Evolutionary conservation across 2,329 filamentous ascomycete species (phyloP), one percentile per base, ranked within the genome.

Genomic region (Drechslera avenae): DNA sequence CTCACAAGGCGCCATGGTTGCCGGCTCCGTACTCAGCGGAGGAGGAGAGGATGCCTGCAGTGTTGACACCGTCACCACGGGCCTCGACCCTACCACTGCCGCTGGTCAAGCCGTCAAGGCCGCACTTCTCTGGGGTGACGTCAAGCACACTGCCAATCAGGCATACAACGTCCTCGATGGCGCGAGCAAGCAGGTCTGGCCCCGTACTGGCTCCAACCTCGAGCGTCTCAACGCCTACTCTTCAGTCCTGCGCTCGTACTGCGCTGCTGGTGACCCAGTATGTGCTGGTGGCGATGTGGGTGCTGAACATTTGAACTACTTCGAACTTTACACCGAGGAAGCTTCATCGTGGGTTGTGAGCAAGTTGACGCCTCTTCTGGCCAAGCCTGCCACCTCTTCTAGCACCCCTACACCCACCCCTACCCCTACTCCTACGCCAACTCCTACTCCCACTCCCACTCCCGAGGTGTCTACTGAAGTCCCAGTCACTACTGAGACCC

Each of bases 111-210:
- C 47, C 0, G 40, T 50, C 47, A 50, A 50, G 30, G 47, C 47
- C 10, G 47, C 34, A 1, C 41, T 50, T 28, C 17, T 50, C 17
- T 50, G 47, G 47, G 47, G 47, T 1, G 47, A 50, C 21, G 41
- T 50, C 35, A 50, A 50, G 30, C 47, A 50, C 28, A 50, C 47
- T 40, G 41, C 47, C 1, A 50, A 50, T 17, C 47, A 50, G 4
- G 13, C 21, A 33, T 50, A 50, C 41, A 50, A 50, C 12, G 47
- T 50, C n/a, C 47, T 50, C 30, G 41, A 50, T 34, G 47, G 47
- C n/a, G 47, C 47, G 13, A 41, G 46, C 17, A 50, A 50, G 41
- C 34, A 45, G 14, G 47, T 19, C 18, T 50, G 41, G 47, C 41
- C 41, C 13, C 47, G 47, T 46, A 50, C 47, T 10, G 47, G 47